phyloP scores from a whole-genome alignment of 768 basidiomycete genomes.

The Tulasnella sp. region DNA sequence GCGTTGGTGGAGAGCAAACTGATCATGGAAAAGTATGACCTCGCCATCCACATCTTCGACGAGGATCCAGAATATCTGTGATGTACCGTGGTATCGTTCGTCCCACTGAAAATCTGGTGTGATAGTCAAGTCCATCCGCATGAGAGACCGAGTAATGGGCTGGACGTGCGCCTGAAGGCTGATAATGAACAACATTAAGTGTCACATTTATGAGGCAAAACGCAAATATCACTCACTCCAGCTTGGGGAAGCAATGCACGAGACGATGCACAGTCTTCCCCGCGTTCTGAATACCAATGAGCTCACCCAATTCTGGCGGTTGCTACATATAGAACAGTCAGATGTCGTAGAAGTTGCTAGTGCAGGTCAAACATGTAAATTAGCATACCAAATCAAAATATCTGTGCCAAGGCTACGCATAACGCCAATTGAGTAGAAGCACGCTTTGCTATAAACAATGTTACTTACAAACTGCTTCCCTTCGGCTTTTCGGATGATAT shows the following conservation, averaged over 20 bases:
- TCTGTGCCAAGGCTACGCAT: slow-evolving; percentile 75
- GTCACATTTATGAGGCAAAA: neutral
- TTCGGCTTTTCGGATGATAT: slow-evolving; percentile 83
- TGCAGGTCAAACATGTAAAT: neutral
- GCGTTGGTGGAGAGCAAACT: slow-evolving; percentile 80
- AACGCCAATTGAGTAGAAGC: neutral
- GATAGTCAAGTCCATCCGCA: slow-evolving; percentile 88
- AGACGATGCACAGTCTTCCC: slow-evolving; percentile 84
- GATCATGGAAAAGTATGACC: slow-evolving; percentile 88
- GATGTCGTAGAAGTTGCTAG: neutral
- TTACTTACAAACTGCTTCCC: slow-evolving; percentile 84
- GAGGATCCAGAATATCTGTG: slow-evolving; percentile 85
- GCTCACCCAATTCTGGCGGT: slow-evolving; percentile 88
- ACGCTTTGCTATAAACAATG: neutral
- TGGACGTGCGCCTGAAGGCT: slow-evolving; percentile 92
- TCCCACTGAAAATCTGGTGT: slow-evolving; percentile 99
- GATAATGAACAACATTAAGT: neutral
- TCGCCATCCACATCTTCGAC: slow-evolving; percentile 98
- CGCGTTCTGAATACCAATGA: slow-evolving; percentile 88
- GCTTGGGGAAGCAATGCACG: slow-evolving; percentile 92
- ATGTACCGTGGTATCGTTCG: slow-evolving; percentile 77
- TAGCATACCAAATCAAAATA: slow-evolving; percentile 73
- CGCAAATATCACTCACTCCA: slow-evolving; percentile 50
- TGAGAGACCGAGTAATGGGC: slow-evolving; percentile 86
- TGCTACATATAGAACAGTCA: slow-evolving; percentile 30